phyloP scores from a whole-genome alignment of 192 early-diverging fungal genomes.

The Gaertneriomyces semiglobifer region DNA sequence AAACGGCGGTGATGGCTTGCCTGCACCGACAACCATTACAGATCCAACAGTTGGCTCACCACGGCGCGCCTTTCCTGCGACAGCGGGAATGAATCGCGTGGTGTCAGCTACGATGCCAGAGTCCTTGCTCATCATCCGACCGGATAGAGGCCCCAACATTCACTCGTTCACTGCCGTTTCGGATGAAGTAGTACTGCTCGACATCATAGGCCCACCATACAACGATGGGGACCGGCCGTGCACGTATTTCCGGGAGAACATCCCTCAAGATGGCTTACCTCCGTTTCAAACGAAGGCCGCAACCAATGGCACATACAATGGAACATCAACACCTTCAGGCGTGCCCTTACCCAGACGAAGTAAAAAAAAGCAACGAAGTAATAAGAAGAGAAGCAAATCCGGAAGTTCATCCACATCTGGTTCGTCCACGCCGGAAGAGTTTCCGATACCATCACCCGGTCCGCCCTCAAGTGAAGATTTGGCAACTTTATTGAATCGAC shows the following conservation, averaged over 20 bases:
- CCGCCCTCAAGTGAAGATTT: neutral
- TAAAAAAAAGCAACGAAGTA: neutral
- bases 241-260: conserved; percentile 40
- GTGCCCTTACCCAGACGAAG: too few relatives aligned
- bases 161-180: conserved; percentile 44
- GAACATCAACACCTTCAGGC: too few relatives aligned
- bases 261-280: neutral
- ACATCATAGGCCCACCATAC: conserved; percentile 52
- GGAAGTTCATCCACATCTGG: neutral
- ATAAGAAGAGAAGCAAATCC: neutral
- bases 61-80: neutral
- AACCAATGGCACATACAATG: neutral
- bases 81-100: conserved; percentile 15
- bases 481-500: neutral
- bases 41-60: neutral
- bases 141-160: conserved; percentile 23
- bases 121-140: conserved; percentile 36
- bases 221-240: conserved; percentile 41
- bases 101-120: conserved; percentile 23
- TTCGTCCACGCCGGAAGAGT: neutral
- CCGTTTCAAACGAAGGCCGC: neutral
- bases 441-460: neutral
- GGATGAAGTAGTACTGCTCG: conserved; percentile 43
- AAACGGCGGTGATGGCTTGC: neutral
- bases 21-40: conserved; percentile 1